Conservation (phyloP, 306 rosid species). For the Luffa acutangula region DNA sequence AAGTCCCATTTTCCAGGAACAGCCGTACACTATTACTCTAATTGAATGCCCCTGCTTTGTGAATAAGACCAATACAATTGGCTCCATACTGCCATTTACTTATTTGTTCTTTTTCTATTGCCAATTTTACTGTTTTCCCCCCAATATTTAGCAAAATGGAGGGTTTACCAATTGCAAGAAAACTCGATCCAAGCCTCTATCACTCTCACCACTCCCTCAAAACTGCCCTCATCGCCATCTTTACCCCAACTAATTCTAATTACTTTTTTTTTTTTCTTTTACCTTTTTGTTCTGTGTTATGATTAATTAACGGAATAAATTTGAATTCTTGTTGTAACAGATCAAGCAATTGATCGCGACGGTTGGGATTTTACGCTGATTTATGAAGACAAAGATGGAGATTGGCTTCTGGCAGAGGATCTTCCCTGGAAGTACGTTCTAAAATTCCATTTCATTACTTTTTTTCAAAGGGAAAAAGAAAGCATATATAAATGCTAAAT, state of each 20-base stretch:
- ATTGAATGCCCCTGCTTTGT: not conserved
- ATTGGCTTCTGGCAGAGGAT: constrained; percentile 55
- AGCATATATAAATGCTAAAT: not conserved
- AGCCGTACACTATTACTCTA: not conserved
- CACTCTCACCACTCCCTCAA: constrained; percentile 43
- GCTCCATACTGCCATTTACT: not conserved
- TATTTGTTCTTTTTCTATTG: not conserved
- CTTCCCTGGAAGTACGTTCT: constrained; percentile 65
- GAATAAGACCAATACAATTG: not conserved
- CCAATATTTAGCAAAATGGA: constrained; percentile 38
- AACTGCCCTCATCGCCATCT: constrained; percentile 38
- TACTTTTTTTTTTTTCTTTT: too few relatives aligned
- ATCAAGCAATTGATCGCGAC: constrained; percentile 15
- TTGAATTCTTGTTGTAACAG: not conserved
- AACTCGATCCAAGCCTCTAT: constrained; percentile 41
- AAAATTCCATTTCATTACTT: not conserved
- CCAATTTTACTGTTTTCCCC: not conserved
- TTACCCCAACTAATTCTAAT: too few relatives aligned
- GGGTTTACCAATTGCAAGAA: constrained; percentile 53
- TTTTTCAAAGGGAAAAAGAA: not conserved
- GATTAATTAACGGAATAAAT: too few relatives aligned
- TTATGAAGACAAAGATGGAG: constrained; percentile 53
- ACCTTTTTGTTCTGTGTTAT: too few relatives aligned
- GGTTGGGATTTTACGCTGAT: constrained; percentile 27
- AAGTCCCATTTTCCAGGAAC: not conserved